Evolutionary conservation across 148 eudicot species (phyloP).

Genomic region (Pouteria glomerata): DNA sequence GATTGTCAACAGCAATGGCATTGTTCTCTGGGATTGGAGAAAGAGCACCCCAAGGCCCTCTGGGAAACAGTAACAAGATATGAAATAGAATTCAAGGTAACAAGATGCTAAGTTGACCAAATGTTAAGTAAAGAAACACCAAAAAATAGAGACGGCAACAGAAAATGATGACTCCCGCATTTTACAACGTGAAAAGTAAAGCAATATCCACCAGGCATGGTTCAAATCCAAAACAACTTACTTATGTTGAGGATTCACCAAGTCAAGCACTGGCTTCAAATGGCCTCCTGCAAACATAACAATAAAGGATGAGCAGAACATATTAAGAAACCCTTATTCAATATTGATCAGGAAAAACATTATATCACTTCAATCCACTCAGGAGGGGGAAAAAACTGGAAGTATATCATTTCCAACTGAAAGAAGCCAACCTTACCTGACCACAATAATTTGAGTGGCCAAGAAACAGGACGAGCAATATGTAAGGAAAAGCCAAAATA

Average conservation of each 20-base stretch:
- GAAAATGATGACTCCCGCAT: not conserved
- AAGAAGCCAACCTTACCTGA: not conserved
- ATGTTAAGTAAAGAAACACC: too few relatives aligned
- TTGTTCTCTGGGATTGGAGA: slow-evolving; percentile 95
- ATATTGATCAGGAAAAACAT: not conserved
- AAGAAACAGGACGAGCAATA: not conserved
- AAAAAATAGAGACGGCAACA: too few relatives aligned
- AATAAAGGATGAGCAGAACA: slow-evolving; percentile 15
- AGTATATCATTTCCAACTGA: not conserved
- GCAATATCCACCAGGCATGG: not conserved
- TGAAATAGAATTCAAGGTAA: not conserved
- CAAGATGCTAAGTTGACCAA: not conserved
- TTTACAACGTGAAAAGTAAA: not conserved
- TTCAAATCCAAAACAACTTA: slow-evolving; percentile 26
- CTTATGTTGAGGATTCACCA: slow-evolving; percentile 91
- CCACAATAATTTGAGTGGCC: not conserved
- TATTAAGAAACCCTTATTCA: not conserved
- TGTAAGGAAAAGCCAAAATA: not conserved
- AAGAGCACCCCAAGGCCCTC: slow-evolving; percentile 95
- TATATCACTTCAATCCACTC: not conserved
- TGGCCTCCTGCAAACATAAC: slow-evolving; percentile 49
- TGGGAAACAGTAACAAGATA: slow-evolving; percentile 20
- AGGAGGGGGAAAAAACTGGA: not conserved
- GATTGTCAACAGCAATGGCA: slow-evolving; percentile 75
- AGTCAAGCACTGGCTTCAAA: slow-evolving; percentile 63